A percentile compares a stretch with the other conserved stretches of the same genome.
Evolutionary conservation across 805 yeast species (phyloP).

Genomic region (Cyberlindnera samutprakarnensis): DNA sequence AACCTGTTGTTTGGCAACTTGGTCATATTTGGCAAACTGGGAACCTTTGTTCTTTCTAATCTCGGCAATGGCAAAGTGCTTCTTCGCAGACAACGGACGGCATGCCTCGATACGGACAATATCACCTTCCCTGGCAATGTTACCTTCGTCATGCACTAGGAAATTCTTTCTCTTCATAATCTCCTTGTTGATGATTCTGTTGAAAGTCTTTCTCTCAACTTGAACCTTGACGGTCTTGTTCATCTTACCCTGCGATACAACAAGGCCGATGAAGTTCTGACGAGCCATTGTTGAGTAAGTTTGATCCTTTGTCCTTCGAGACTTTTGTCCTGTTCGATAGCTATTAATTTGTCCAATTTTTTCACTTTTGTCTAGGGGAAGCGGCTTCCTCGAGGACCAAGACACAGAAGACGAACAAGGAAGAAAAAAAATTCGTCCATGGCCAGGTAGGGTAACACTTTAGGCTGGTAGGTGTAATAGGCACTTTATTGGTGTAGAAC

Average conservation of each 20-base stretch:
- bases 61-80: slow-evolving; percentile 88
- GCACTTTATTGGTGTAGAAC: too few relatives aligned
- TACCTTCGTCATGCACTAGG: slow-evolving; percentile 90
- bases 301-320: neutral
- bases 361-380: too few relatives aligned
- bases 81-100: slow-evolving; percentile 75
- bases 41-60: slow-evolving; percentile 86
- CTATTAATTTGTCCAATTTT: too few relatives aligned
- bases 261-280: slow-evolving; percentile 88
- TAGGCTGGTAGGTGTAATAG: too few relatives aligned
- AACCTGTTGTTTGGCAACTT: slow-evolving; percentile 63
- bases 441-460: neutral
- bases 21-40: slow-evolving; percentile 75
- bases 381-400: too few relatives aligned
- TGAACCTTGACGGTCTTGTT: slow-evolving; percentile 91
- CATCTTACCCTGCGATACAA: slow-evolving; percentile 95
- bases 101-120: slow-evolving; percentile 87
- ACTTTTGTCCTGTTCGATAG: neutral
- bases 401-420: too few relatives aligned
- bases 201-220: slow-evolving; percentile 69
- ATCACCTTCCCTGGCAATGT: slow-evolving; percentile 91
- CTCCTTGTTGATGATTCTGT: slow-evolving; percentile 66
- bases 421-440: neutral
- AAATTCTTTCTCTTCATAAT: slow-evolving; percentile 73
- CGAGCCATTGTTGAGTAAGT: slow-evolving; percentile 52